These are phyloP conservation scores for Colletotrichum phormii DNA, from an alignment of 2,329 filamentous ascomycete genomes.

Conservation along the genomic window DNA sequence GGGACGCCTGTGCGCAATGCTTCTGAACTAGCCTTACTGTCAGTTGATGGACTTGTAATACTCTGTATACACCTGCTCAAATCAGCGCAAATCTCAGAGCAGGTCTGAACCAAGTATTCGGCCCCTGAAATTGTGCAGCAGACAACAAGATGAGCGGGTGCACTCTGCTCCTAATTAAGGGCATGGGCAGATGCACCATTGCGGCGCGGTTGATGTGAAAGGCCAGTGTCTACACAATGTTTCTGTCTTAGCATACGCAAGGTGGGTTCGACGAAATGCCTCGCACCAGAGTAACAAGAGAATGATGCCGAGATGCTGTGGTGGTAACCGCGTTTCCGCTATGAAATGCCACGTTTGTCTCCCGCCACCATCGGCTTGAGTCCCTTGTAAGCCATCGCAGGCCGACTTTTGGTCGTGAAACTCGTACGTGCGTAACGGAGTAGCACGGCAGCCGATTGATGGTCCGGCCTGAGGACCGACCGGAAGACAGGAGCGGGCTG, in stretches of 20 bases:
- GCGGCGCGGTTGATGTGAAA: not conserved
- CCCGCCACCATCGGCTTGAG: slow-evolving; percentile 22
- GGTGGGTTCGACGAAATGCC: not conserved
- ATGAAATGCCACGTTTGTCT: not conserved
- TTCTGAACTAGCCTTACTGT: not conserved
- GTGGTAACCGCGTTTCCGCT: not conserved
- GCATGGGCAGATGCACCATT: not conserved
- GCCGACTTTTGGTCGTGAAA: not conserved
- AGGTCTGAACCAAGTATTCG: not conserved
- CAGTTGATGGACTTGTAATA: not conserved
- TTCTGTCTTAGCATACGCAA: not conserved
- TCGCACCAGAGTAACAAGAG: not conserved
- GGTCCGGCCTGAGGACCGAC: slow-evolving; percentile 11
- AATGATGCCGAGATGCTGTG: not conserved
- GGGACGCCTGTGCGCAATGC: no score
- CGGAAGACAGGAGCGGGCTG: slow-evolving; percentile 28
- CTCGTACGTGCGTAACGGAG: slow-evolving; percentile 24
- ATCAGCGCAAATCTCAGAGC: not conserved
- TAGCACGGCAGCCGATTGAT: slow-evolving; percentile 18
- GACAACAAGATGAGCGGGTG: not conserved
- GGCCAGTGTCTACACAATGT: not conserved
- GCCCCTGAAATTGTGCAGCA: not conserved
- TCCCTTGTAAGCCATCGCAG: not conserved
- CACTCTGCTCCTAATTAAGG: not conserved
- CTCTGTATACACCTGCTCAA: not conserved